Conservation (phyloP, 2,329 filamentous ascomycete genomes). For the Colletotrichum cuscutae region DNA sequence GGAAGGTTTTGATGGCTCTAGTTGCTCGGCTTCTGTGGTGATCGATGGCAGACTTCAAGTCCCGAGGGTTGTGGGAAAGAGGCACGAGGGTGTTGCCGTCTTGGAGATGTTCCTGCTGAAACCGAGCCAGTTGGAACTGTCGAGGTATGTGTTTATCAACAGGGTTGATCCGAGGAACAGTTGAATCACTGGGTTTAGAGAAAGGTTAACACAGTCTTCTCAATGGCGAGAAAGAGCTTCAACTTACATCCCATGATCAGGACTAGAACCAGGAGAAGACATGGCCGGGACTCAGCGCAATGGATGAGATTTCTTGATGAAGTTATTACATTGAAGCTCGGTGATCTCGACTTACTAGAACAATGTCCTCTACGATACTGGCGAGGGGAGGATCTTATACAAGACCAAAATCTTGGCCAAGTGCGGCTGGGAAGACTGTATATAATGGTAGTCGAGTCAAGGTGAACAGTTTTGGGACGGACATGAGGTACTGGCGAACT, state of each 20-base stretch:
- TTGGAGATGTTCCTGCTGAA: not conserved
- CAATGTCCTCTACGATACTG: not conserved
- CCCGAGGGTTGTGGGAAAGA: not conserved
- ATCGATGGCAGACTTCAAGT: slow-evolving; percentile 6
- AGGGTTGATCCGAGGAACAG: not conserved
- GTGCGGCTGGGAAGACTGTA: not conserved
- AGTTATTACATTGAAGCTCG: not conserved
- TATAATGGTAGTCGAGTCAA: not conserved
- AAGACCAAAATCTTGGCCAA: not conserved
- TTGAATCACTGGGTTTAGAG: not conserved
- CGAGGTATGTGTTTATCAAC: not conserved
- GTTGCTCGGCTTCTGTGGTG: slow-evolving; percentile 16
- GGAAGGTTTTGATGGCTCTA: slow-evolving; percentile 1
- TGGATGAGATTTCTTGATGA: not conserved
- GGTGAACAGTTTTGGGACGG: not conserved
- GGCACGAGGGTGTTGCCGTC: slow-evolving; percentile 14
- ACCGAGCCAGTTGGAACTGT: slow-evolving; percentile 13
- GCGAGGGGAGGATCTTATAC: not conserved
- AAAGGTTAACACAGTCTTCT: not conserved
- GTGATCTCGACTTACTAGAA: not conserved
- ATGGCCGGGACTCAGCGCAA: not conserved
- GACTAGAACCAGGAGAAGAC: not conserved
- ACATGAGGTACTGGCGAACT: not conserved
- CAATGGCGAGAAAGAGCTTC: not conserved
- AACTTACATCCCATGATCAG: not conserved